Base-by-base conservation (phyloP, 305 asterid species). In the Striga hermonthica region DNA sequence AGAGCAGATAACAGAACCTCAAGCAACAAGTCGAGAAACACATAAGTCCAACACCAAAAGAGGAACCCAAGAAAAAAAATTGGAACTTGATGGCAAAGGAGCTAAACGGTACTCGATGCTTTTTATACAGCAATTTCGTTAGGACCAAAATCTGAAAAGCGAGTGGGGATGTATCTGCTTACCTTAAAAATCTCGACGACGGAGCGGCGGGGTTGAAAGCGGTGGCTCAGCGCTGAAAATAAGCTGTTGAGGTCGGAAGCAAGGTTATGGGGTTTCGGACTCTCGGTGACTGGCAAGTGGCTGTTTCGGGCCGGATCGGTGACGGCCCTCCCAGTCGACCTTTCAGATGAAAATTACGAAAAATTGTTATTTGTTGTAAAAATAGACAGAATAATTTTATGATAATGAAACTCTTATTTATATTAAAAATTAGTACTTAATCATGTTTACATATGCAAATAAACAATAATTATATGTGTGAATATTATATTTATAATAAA, bases 211-310 rank as follows among this genome's bases (percentile, higher is more conserved):
- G 41, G 74, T 57, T 9, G 38, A 16, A 13, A 71, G 66, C 71
- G 67, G 76, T 60, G 41, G 64, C 72, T 57, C 37, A 60, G 79
- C 60, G 57, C 71, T 65, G 71, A 64, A 15, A 55, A 40, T n/a
- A 58, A 38, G 57, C 13, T 22, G 31, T 16, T 8, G n/a, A 34
- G 60, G 40, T 36, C 35, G 15, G 22, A 12, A 63, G 65, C 14
- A 43, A 38, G 57, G 12, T 47, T 63, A 8, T 8, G 36, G 12
- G 65, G 55, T 44, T 40, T 62, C 41, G 69, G 60, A 41, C 53
- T 39, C 38, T 57, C 14, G n/a, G 4, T 48, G 37, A 7, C 45
- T 9, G 34, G 45, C 39, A 48, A 8, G 49, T 7, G 62, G 16
- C 13, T 15, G n/a, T 3, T 7, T 36, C 31, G 55, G 61, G 57